Evolutionary conservation across 768 basidiomycete species (phyloP).

Genomic region (Phanerochaete carnosa): DNA sequence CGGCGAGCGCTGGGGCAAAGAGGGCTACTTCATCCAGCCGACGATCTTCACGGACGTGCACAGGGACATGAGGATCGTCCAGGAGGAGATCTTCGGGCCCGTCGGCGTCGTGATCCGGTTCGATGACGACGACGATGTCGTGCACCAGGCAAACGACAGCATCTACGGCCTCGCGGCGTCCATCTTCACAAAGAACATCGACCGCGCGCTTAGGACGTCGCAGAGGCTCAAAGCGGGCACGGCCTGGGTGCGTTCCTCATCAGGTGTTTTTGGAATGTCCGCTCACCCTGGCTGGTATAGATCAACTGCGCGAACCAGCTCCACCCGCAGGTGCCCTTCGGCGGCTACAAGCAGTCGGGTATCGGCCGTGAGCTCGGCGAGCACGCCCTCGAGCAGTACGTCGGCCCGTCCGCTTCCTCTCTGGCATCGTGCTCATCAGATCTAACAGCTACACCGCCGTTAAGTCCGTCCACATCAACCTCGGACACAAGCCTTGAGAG

Average conservation of each 20-base stretch:
- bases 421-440: slow-evolving; percentile 43
- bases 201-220: slow-evolving; percentile 67
- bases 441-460: slow-evolving; percentile 53
- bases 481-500: slow-evolving; percentile 28
- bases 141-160: slow-evolving; percentile 81
- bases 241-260: slow-evolving; percentile 50
- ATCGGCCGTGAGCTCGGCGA: slow-evolving; percentile 69
- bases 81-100: slow-evolving; percentile 68
- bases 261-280: too few relatives aligned
- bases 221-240: slow-evolving; percentile 81
- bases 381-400: slow-evolving; percentile 41
- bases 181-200: slow-evolving; percentile 80
- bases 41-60: slow-evolving; percentile 60
- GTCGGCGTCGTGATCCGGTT: slow-evolving; percentile 68
- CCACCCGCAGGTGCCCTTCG: slow-evolving; percentile 56
- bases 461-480: slow-evolving; percentile 69
- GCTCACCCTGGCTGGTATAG: slow-evolving; percentile 19
- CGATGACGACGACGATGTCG: slow-evolving; percentile 56
- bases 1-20: slow-evolving; percentile 46
- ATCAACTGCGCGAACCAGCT: slow-evolving; percentile 43
- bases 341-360: slow-evolving; percentile 73
- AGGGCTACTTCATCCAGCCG: slow-evolving; percentile 63
- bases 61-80: slow-evolving; percentile 54
- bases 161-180: slow-evolving; percentile 84
- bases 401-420: neutral